Evolutionary conservation across 768 basidiomycete genomes (phyloP), one percentile per base, ranked within the genome.

Genomic region (Podaxis sp.): DNA sequence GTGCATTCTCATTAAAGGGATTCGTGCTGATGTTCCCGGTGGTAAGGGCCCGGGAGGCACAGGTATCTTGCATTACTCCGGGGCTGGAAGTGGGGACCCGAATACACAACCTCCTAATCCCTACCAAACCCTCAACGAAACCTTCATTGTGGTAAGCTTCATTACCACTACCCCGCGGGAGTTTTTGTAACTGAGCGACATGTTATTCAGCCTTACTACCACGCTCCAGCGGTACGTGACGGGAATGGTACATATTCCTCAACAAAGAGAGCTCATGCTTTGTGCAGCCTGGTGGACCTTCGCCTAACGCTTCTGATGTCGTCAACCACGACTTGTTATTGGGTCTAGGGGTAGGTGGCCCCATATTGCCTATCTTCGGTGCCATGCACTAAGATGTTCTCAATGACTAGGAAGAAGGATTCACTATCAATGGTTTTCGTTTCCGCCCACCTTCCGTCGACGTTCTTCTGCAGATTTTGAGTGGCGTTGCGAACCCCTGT

Each of bases 391-490:
- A 9, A 33, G 33, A 33, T 33, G 12, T 24, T 24, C 26, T 24
- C 13, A 51, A 22, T 1, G 22, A 22, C 12, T 4, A 33, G 33
- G 0, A 33, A 3, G 49, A 51, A 24, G 49, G 49, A 7, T 77
- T 73, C 66, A 60, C 63, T 1, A 65, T 77, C 19, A 75, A 74
- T 52, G 68, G 66, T 9, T 19, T 46, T 8, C 30, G 70, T 3
- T 76, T 70, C 40, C 62, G 66, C 2, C 67, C 74, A 3, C 79
- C 74, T 8, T 70, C 71, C 4, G 71, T 63, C 1, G 80, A 80
- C 3, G 78, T 80, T 3, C 68, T 81, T 5, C 64, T 81, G 52
- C 80, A 82, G 54, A 64, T 67, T 48, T 42, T 67, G 36, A 57
- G 54, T 30, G 63, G 63, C 4, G 54, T 66, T 17, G 49, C 33